Conservation (phyloP, 2,329 filamentous ascomycete genomes). For the Torrubiella hemipterigena region DNA sequence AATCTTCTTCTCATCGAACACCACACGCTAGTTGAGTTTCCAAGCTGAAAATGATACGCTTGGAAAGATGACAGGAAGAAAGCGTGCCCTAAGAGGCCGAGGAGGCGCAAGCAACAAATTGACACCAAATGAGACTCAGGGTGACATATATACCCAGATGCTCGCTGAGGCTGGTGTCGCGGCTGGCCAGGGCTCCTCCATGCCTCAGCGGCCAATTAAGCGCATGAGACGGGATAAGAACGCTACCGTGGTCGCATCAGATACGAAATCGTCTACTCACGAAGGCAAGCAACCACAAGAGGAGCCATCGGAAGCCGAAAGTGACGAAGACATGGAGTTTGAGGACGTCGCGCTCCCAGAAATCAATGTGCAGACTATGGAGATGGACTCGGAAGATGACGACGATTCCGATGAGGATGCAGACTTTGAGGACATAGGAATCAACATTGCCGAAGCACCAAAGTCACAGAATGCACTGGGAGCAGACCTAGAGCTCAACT, state of each 20-base stretch:
- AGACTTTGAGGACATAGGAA: conserved; percentile 36
- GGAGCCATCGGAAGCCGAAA: conserved; percentile 16
- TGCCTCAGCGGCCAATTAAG: conserved; percentile 27
- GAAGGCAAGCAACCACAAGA: no score
- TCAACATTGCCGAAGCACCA: conserved; percentile 10
- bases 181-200: conserved; percentile 11
- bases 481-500: conserved; percentile 36
- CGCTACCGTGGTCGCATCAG: no score
- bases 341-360: conserved; percentile 36
- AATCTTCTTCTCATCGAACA: no score
- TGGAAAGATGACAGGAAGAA: conserved; percentile 20
- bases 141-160: conserved; percentile 35
- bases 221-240: conserved; percentile 18
- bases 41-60: no score
- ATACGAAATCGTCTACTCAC: no score
- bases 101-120: conserved; percentile 6
- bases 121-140: conserved; percentile 5
- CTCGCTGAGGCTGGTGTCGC: conserved; percentile 34
- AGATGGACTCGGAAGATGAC: conserved; percentile 34
- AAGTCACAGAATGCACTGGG: conserved; percentile 11
- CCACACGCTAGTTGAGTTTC: no score
- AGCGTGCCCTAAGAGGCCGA: no score
- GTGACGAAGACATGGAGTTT: conserved; percentile 33
- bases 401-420: conserved; percentile 28
- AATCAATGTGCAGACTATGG: conserved; percentile 38